Evolutionary conservation across 1,139 yeast species (phyloP), one percentile per base, ranked within the genome.

Genomic region (Trichomonascaceae sp.): DNA sequence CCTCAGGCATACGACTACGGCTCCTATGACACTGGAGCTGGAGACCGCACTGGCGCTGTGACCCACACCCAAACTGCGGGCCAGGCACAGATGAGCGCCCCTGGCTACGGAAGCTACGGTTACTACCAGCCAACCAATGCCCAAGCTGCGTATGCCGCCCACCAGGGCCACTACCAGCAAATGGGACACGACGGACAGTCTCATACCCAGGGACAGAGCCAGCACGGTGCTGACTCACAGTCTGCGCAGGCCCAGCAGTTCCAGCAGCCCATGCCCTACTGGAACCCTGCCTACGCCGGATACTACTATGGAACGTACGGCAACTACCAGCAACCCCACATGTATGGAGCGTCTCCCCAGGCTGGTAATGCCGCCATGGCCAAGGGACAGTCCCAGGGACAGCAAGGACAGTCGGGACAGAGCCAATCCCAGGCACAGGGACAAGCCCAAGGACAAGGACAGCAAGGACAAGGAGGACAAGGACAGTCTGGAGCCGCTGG

Each of bases 291-390:
- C 18, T 48, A 51, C 35, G 53, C 53, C 26, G 51, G 50, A 32
- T 47, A 46, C 34, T 51, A 50, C 42, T 50, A 51, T 39, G 53
- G 50, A 43, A 42, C 46, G 31, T 48, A 45, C 35, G 51, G 50
- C 13, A 48, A 42, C 38, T 43, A 46, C 38, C 54, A 51, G 17
- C 51, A 43, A 29, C 46, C 44, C 9, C 23, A 20, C 11, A 11
- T 20, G 23, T 20, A 20, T 20, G 23, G 23, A 20, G 6, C 23
- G 9, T 11, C 23, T 20, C 23, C 6, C 6, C 23, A 20, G 23
- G 23, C 23, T 11, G 11, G 23, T n/a, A n/a, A n/a, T n/a, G n/a
- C n/a, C 8, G 44, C 43, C 15, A 40, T 39, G 22, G 41, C 40
- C n/a, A 44, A 42, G 20, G 23, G 23, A 8, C n/a, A n/a, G n/a